Conservation (phyloP, 139 green algal genomes). For the Nannochloris sp. region DNA sequence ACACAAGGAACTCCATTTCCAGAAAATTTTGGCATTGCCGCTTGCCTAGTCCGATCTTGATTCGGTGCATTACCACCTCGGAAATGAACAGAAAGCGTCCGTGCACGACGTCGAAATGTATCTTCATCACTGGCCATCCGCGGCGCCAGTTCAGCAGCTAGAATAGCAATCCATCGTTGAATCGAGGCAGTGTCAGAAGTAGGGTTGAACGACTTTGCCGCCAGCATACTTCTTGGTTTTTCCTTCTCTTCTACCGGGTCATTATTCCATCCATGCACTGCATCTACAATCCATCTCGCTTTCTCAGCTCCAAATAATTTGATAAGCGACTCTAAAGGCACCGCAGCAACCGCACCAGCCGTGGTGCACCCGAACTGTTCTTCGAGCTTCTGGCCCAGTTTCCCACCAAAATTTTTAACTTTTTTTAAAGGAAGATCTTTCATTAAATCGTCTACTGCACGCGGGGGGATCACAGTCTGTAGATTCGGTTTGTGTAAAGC, state of each 20-base stretch:
- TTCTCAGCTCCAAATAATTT: slow-evolving; percentile 27
- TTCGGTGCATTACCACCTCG: neutral
- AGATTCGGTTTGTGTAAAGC: slow-evolving; percentile 81
- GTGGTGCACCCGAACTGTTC: slow-evolving; percentile 39
- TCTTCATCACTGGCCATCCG: slow-evolving; percentile 47
- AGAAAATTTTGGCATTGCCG: slow-evolving; percentile 35
- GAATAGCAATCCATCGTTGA: slow-evolving; percentile 50
- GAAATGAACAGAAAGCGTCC: slow-evolving; percentile 47
- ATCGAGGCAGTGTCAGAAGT: slow-evolving; percentile 37
- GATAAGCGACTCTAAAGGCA: slow-evolving; percentile 33
- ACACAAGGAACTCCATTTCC: neutral
- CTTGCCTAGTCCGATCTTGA: slow-evolving; percentile 38
- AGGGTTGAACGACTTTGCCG: slow-evolving; percentile 70
- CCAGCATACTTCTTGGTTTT: slow-evolving; percentile 55
- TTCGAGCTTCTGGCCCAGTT: slow-evolving; percentile 63
- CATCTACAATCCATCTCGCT: slow-evolving; percentile 19
- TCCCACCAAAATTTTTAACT: slow-evolving; percentile 79
- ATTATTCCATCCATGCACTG: slow-evolving; percentile 21
- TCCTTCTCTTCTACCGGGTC: slow-evolving; percentile 31
- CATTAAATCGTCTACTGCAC: slow-evolving; percentile 53
- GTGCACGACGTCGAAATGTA: slow-evolving; percentile 33
- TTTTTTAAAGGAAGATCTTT: slow-evolving; percentile 73
- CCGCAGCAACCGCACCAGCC: slow-evolving; percentile 38
- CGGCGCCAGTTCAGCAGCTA: slow-evolving; percentile 65
- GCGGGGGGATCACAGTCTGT: slow-evolving; percentile 70